A percentile compares a stretch with the other conserved stretches of the same genome.
Evolutionary conservation across 306 rosid genomes (phyloP).

Genomic region (Dryas drummondii): DNA sequence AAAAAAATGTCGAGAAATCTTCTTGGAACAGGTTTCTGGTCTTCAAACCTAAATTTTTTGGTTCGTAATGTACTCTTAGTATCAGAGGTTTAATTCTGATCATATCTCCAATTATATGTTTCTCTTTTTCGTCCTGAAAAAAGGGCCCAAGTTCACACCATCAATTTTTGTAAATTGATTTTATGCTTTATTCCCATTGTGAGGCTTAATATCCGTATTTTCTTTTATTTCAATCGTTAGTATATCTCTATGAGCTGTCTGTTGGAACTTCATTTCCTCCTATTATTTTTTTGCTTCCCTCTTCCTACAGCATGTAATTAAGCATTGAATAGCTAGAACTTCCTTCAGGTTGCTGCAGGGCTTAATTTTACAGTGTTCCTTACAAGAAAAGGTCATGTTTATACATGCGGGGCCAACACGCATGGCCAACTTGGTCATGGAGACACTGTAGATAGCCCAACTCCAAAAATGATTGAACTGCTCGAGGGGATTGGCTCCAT

Average conservation of each 20-base stretch:
- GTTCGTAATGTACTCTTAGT: background rate
- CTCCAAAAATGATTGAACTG: constrained; percentile 63
- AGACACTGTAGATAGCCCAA: constrained; percentile 63
- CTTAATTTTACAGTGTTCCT: constrained; percentile 85
- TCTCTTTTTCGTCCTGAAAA: background rate
- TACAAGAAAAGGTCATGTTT: constrained; percentile 74
- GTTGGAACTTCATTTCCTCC: background rate
- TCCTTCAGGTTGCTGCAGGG: constrained; percentile 81
- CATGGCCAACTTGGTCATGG: constrained; percentile 95
- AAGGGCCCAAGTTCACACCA: background rate
- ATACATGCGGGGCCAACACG: constrained; percentile 79
- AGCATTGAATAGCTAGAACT: constrained; percentile 7
- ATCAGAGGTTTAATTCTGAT: background rate
- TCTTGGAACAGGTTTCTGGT: background rate
- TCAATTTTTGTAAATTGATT: too few species aligned
- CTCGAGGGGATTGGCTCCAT: constrained; percentile 52
- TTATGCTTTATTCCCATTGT: background rate
- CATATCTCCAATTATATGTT: background rate
- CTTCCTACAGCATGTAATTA: background rate
- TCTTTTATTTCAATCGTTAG: background rate
- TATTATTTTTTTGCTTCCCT: background rate
- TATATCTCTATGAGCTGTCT: background rate
- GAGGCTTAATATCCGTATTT: background rate
- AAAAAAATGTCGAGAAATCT: background rate
- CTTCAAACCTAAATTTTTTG: background rate